Base-by-base conservation (phyloP, 768 basidiomycete species). In the Tylopilus cervinicoccineus region DNA sequence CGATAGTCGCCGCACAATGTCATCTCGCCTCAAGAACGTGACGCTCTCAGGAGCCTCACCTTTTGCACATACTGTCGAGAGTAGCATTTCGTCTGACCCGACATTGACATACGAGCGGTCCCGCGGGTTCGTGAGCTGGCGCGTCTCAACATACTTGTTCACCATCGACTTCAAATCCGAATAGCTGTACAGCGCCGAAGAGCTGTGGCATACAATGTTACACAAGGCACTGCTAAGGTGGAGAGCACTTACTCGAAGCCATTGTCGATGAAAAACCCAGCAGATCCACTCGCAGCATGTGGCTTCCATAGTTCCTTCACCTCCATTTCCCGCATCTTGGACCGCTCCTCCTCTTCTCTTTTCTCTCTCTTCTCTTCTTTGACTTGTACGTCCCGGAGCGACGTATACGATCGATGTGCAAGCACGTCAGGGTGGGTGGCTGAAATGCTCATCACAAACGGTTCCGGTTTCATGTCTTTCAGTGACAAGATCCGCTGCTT, bases 271-370 rank as follows among this genome's bases (percentile, higher is more conserved):
- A 93, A 90, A 49, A 92, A 75, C 6, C 67, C 66, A 3, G 78
- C 53, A 2, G 78, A 83, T 31, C 63, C 63, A 14, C 49, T 57
- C 6, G 60, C 56, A 33, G 76, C 74, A 59, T 81, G 76, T 10
- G 91, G 88, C 56, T 88, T 93, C 84, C 83, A 93, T 24, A 87
- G 54, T 62, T 90, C 88, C 27, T 64, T 76, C 27, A 93, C 72
- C 14, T 70, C 74, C 20, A 91, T 67, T 54, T 81, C 79, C 33
- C 64, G 73, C 43, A 69, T 72, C 60, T 70, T 70, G 14, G 59
- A 67, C 51, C 70, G 77, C 49, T 71, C 72, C 48, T 71, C 76
- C 41, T 76, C 76, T 44, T 81, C 81, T 47, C 73, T 67, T 38
- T 73, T 73, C 13, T 77, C 80, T 37, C 73, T 81, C 57, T 79